Evolutionary conservation across 805 yeast species (phyloP).

Genomic region (Kodamaea kaohsiungensis): DNA sequence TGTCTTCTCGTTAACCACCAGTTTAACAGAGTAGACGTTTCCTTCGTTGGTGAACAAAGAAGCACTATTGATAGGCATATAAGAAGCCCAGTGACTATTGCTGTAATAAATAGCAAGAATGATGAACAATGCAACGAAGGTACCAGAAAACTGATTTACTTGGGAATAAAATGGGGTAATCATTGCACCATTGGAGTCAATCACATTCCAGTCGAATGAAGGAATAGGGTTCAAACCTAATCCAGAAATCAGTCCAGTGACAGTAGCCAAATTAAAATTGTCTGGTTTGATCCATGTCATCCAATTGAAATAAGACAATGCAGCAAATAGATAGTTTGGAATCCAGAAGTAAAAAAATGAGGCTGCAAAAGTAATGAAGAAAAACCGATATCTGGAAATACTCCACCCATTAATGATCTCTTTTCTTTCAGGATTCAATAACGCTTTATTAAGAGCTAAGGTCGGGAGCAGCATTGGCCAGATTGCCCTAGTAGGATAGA

Average conservation of each 20-base stretch:
- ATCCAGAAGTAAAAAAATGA: constrained; percentile 32
- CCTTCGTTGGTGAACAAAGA: constrained; percentile 28
- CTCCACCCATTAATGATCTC: constrained; percentile 34
- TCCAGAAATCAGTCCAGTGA: constrained; percentile 28
- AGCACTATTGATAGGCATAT: constrained; percentile 26
- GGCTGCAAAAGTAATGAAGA: constrained; percentile 12
- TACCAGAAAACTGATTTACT: constrained; percentile 24
- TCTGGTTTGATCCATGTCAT: constrained; percentile 32
- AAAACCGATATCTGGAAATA: constrained; percentile 27
- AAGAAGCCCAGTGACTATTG: constrained; percentile 31
- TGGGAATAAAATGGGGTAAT: constrained; percentile 29
- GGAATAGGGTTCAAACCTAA: constrained; percentile 33
- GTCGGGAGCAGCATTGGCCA: constrained; percentile 49
- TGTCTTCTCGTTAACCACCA: constrained; percentile 7
- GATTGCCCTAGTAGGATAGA: constrained; percentile 51
- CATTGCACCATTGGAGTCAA: constrained; percentile 18
- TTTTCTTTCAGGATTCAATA: constrained; percentile 25
- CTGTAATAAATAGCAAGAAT: constrained; percentile 28
- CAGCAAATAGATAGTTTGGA: constrained; percentile 27
- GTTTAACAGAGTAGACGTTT: constrained; percentile 18
- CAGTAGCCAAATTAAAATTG: constrained; percentile 22
- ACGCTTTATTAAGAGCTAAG: constrained; percentile 29
- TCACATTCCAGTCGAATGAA: constrained; percentile 30
- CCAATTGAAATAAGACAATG: constrained; percentile 31
- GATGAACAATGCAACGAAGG: constrained; percentile 22